Percentiles rank a stretch among this genome's conserved stretches.
phyloP scores from a whole-genome alignment of 2,329 filamentous ascomycete genomes.

The Acarospora socialis region DNA sequence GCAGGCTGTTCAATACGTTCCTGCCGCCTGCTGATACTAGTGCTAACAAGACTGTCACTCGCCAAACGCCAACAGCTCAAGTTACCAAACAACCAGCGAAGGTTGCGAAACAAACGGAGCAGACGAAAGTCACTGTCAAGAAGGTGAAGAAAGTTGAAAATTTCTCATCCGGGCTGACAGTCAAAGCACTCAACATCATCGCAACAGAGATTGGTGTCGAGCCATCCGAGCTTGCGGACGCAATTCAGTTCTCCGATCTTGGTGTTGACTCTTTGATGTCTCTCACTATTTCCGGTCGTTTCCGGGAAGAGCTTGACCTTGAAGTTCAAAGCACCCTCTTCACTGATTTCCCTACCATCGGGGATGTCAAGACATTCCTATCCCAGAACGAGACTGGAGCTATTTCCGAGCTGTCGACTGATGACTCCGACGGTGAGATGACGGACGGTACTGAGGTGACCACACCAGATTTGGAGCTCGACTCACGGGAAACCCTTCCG shows the following conservation, averaged over 20 bases:
- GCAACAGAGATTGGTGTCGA: conserved; percentile 40
- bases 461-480: background rate
- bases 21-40: conserved; percentile 9
- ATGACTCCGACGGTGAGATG: too few species aligned
- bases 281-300: conserved; percentile 45
- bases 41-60: too few species aligned
- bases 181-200: conserved; percentile 25
- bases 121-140: conserved; percentile 1
- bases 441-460: background rate
- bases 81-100: too few species aligned
- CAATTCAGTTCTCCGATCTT: conserved; percentile 46
- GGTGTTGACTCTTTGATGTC: conserved; percentile 49
- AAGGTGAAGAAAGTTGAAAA: background rate
- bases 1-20: conserved; percentile 12
- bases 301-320: conserved; percentile 46
- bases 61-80: too few species aligned
- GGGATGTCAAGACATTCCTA: conserved; percentile 45
- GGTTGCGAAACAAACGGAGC: conserved; percentile 26
- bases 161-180: background rate
- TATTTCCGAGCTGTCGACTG: too few species aligned
- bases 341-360: conserved; percentile 45
- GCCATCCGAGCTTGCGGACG: conserved; percentile 43
- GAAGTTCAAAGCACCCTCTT: conserved; percentile 46
- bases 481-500: background rate
- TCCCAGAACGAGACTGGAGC: conserved; percentile 28